These are phyloP conservation scores for Lathyrus aphaca DNA, from an alignment of 306 rosid species.

Conservation along the genomic window DNA sequence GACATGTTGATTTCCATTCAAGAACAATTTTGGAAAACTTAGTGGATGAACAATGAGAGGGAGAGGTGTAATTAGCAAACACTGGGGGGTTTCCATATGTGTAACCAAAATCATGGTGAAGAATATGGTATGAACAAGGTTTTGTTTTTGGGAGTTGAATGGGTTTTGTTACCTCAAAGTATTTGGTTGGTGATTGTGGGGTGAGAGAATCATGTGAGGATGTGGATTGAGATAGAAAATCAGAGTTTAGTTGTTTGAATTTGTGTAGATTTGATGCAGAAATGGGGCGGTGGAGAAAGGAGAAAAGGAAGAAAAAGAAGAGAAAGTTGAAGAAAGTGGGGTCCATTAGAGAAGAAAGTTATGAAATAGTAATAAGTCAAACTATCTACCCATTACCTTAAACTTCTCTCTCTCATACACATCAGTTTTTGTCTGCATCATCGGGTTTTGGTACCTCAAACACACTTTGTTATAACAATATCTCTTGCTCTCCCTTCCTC, in stretches of 20 bases:
- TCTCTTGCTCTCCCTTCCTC: too few relatives aligned
- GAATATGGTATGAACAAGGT: conserved; percentile 64
- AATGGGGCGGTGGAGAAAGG: conserved; percentile 45
- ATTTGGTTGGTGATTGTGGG: conserved; percentile 56
- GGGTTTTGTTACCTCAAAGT: conserved; percentile 84
- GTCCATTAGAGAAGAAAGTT: conserved; percentile 20
- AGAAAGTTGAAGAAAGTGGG: neutral
- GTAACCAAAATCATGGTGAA: conserved; percentile 73
- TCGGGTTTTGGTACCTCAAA: too few relatives aligned
- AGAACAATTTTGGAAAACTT: conserved; percentile 66
- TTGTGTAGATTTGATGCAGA: conserved; percentile 59
- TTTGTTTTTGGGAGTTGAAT: conserved; percentile 60
- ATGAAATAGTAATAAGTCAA: neutral
- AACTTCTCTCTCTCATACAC: too few relatives aligned
- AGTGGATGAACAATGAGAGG: conserved; percentile 56
- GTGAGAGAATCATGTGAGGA: conserved; percentile 17
- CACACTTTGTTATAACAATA: too few relatives aligned
- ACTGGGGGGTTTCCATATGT: conserved; percentile 78
- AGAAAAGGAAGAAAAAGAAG: conserved; percentile 28
- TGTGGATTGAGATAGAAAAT: conserved; percentile 30
- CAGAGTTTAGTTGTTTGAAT: conserved; percentile 44
- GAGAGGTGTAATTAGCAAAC: conserved; percentile 63
- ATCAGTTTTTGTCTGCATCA: too few relatives aligned
- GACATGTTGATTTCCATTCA: conserved; percentile 76
- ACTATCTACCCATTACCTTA: too few relatives aligned